A percentile compares a stretch with the other conserved stretches of the same genome.
phyloP scores from a whole-genome alignment of 2,329 filamentous ascomycete genomes.

The Aspergillus sp. region DNA sequence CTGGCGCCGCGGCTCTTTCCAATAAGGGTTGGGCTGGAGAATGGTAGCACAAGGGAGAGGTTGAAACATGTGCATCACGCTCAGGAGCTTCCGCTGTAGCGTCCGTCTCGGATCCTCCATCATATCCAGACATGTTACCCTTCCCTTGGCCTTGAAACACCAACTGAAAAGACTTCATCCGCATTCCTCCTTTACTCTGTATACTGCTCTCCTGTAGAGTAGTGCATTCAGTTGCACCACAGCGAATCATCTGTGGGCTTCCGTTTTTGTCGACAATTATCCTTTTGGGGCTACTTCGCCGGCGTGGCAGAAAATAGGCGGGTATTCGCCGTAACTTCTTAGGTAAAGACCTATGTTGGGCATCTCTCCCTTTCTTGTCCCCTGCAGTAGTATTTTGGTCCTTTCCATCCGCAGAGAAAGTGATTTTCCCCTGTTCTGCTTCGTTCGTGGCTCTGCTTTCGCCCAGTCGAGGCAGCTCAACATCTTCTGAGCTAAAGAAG shows the following conservation, averaged over 20 bases:
- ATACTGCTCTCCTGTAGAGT: not conserved
- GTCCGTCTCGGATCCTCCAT: slow-evolving; percentile 5
- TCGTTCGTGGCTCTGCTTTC: too few species aligned
- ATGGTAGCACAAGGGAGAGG: not conserved
- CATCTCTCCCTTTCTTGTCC: not conserved
- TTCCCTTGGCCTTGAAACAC: not conserved
- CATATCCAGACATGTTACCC: slow-evolving; percentile 7
- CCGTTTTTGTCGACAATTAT: slow-evolving; percentile 37
- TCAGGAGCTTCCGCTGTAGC: not conserved
- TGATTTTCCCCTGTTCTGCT: too few species aligned
- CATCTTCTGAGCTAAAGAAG: too few species aligned
- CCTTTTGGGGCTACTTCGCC: slow-evolving; percentile 8
- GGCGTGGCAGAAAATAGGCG: not conserved
- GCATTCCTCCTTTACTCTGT: not conserved
- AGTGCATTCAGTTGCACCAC: not conserved
- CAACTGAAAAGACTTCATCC: not conserved
- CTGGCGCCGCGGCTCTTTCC: not conserved
- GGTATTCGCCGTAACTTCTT: not conserved
- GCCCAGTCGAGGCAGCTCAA: too few species aligned
- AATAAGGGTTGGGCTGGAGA: too few species aligned
- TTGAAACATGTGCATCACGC: not conserved
- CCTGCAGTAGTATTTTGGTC: too few species aligned
- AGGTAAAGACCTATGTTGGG: not conserved
- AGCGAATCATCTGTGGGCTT: slow-evolving; percentile 27
- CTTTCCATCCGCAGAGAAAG: too few species aligned